Evolutionary conservation across 192 early-diverging fungal species (phyloP), one percentile per base, ranked within the genome.

Genomic region (Lunasporangiospora selenospora): DNA sequence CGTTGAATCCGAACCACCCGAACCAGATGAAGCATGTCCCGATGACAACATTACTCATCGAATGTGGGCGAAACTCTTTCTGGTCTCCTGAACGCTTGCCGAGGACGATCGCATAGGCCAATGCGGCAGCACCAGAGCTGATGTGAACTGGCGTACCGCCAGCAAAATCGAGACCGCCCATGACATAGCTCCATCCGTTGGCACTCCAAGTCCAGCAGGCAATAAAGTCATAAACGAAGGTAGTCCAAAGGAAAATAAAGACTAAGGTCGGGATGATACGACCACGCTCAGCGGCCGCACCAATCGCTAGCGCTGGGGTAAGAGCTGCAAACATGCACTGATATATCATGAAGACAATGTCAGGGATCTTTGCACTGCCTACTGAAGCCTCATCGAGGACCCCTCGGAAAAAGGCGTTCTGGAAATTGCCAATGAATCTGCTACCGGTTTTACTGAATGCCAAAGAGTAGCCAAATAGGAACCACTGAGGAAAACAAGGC

Each of bases 91-190:
- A 78, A 40, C 96, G 89, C 61, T 87, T 89, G 42, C 97, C 97
- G 27, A 96, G 58, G 10, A 95, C 84, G 31, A 95, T 52, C n/a
- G 90, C 82, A 79, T 92, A 95, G 32, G 96, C 97, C 47, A 98
- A 81, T 34, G 90, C 92, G 44, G 92, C 89, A 64, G 90, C 92
- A 19, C 97, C 97, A 26, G 93, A 94, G 1, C 88, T 80, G 21
- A 96, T 91, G 73, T 99, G 94, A 24, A 99, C 95, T 21, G 95
- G 93, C n/a, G 93, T 93, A 23, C 97, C 95, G 43, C 97, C 97
- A 15, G 97, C 95, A 59, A 93, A 99, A 80, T 99, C 95, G 23
- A 96, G 82, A 26, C 83, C 86, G 32, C 94, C 94, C 80, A 94
- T 80, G 32, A 86, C 87, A 43, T 75, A 80, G 46, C 92, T 78